phyloP scores from a whole-genome alignment of 1,139 yeast genomes.

The Magnusiomyces suaveolens region DNA sequence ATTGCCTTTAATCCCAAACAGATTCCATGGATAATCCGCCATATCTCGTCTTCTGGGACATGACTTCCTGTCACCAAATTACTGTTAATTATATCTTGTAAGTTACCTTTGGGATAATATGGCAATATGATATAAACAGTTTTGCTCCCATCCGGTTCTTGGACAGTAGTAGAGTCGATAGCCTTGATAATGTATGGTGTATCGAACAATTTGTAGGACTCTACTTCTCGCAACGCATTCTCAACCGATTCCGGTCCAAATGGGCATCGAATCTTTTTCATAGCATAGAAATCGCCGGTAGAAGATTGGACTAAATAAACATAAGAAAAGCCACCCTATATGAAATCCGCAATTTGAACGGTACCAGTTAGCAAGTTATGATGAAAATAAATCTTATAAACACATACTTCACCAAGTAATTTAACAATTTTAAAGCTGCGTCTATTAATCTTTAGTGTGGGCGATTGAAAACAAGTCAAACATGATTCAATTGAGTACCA shows the following conservation, averaged over 20 bases:
- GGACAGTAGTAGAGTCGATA: slow-evolving; percentile 60
- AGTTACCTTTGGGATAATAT: slow-evolving; percentile 57
- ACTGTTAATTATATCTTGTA: slow-evolving; percentile 66
- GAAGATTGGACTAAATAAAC: slow-evolving; percentile 63
- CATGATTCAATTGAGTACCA: slow-evolving; percentile 30
- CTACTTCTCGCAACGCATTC: slow-evolving; percentile 66
- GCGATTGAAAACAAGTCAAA: slow-evolving; percentile 33
- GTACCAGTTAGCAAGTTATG: not conserved
- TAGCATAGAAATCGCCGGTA: slow-evolving; percentile 50
- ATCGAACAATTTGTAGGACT: slow-evolving; percentile 60
- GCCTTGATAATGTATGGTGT: slow-evolving; percentile 60
- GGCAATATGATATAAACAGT: slow-evolving; percentile 74
- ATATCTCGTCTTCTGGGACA: slow-evolving; percentile 53
- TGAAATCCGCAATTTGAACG: not conserved
- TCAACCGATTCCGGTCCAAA: slow-evolving; percentile 70
- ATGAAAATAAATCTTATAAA: not conserved
- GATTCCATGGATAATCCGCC: slow-evolving; percentile 54
- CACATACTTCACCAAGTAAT: slow-evolving; percentile 54
- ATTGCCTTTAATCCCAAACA: slow-evolving; percentile 66
- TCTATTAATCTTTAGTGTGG: slow-evolving; percentile 30
- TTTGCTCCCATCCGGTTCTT: slow-evolving; percentile 69
- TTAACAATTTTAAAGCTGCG: slow-evolving; percentile 42
- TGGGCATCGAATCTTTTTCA: slow-evolving; percentile 81
- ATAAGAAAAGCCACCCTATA: slow-evolving; percentile 66
- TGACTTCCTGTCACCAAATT: slow-evolving; percentile 46